A percentile compares a stretch with the other conserved stretches of the same genome.
Conservation (phyloP, 108 stramenopile genomes). For the Epithemia pelagica region DNA sequence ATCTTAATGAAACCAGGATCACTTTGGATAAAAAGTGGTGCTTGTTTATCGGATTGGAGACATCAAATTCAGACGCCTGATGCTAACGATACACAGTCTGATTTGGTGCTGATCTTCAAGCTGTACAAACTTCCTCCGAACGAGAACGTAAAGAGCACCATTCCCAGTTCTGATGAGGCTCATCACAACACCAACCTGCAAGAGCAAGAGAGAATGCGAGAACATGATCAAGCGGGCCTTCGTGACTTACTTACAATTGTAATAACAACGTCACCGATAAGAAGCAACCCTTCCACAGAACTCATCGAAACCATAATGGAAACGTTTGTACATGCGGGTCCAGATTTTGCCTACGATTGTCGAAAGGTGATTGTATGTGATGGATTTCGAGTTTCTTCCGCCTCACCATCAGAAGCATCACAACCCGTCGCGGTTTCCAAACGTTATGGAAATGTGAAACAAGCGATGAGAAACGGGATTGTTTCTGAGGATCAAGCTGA, state of each 20-base stretch:
- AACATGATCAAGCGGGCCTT: slow-evolving; percentile 36
- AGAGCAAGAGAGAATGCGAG: slow-evolving; percentile 1
- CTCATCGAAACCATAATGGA: slow-evolving; percentile 64
- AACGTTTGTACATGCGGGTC: slow-evolving; percentile 58
- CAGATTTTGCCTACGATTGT: slow-evolving; percentile 68
- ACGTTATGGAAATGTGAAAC: slow-evolving; percentile 64
- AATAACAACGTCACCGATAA: slow-evolving; percentile 78
- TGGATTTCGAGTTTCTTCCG: slow-evolving; percentile 38
- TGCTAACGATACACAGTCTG: slow-evolving; percentile 9
- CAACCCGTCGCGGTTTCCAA: slow-evolving; percentile 33
- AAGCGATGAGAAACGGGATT: slow-evolving; percentile 74
- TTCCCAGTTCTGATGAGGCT: too few species aligned
- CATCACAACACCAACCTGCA: too few species aligned
- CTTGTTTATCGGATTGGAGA: slow-evolving; percentile 63
- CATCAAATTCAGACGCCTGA: slow-evolving; percentile 37
- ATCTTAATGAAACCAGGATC: slow-evolving; percentile 30
- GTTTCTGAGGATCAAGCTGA: slow-evolving; percentile 51
- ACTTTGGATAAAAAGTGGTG: slow-evolving; percentile 37
- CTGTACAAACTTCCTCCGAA: slow-evolving; percentile 10
- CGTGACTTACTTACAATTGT: slow-evolving; percentile 69
- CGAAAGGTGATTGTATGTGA: slow-evolving; percentile 77
- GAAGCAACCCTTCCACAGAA: slow-evolving; percentile 76
- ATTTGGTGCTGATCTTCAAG: slow-evolving; percentile 15
- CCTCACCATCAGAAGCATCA: too few species aligned
- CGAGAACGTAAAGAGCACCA: background rate